These are phyloP conservation scores for Cystobasidium onofrii DNA, from an alignment of 768 basidiomycete species.

Conservation along the genomic window DNA sequence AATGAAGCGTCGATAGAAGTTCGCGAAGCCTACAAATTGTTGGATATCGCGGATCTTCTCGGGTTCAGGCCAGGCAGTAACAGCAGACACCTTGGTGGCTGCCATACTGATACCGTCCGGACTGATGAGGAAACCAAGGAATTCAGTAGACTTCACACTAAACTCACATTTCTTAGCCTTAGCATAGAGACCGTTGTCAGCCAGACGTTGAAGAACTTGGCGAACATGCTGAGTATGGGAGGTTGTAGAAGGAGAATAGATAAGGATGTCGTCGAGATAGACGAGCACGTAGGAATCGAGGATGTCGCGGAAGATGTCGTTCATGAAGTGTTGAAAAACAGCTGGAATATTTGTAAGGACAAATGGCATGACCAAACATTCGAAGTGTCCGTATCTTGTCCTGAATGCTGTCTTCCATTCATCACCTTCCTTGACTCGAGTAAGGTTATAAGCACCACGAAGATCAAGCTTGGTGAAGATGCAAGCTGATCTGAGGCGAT, in stretches of 20 bases:
- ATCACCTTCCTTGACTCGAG: constrained; percentile 49
- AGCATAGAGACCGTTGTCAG: constrained; percentile 45
- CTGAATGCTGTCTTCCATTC: constrained; percentile 50
- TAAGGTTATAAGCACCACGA: constrained; percentile 48
- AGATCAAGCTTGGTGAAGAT: constrained; percentile 48
- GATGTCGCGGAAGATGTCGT: constrained; percentile 47
- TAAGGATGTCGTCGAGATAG: constrained; percentile 51
- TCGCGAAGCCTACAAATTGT: constrained; percentile 50
- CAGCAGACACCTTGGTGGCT: constrained; percentile 47
- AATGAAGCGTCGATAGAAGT: constrained; percentile 51
- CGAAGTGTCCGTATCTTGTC: constrained; percentile 48
- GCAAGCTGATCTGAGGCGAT: constrained; percentile 40
- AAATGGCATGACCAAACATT: constrained; percentile 50
- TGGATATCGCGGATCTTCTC: constrained; percentile 45
- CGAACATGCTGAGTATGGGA: constrained; percentile 47
- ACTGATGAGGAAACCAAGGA: constrained; percentile 48
- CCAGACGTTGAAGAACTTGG: constrained; percentile 45
- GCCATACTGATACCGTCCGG: constrained; percentile 47
- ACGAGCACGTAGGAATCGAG: constrained; percentile 49
- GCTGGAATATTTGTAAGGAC: constrained; percentile 45
- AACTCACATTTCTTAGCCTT: constrained; percentile 45
- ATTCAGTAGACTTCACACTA: constrained; percentile 25
- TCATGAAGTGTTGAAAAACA: constrained; percentile 50
- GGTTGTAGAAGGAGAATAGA: constrained; percentile 47
- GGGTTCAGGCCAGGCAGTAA: constrained; percentile 48